These are phyloP conservation scores for Coemansia sp. DNA, from an alignment of 192 early-diverging fungal genomes.

Conservation along the genomic window DNA sequence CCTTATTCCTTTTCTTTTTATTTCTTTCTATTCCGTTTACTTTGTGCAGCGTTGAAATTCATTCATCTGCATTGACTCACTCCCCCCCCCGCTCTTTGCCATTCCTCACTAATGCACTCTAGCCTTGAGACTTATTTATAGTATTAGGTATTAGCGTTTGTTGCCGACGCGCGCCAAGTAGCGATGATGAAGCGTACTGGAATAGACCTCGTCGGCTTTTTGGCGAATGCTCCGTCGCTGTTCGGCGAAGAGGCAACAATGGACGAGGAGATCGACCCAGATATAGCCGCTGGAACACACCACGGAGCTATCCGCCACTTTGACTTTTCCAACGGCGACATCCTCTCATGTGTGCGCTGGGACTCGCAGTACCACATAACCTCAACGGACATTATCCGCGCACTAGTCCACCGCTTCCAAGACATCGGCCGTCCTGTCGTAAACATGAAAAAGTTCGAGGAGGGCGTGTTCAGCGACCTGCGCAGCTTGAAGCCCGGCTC, in stretches of 20 bases:
- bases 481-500: slow-evolving; percentile 91
- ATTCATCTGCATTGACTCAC: neutral
- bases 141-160: slow-evolving; percentile 20
- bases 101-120: too few relatives aligned
- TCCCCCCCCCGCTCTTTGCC: neutral
- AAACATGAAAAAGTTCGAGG: slow-evolving; percentile 96
- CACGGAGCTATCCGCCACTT: slow-evolving; percentile 45
- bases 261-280: slow-evolving; percentile 47
- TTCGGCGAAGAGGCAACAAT: slow-evolving; percentile 46
- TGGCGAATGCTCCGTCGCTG: slow-evolving; percentile 53
- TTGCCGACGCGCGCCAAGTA: slow-evolving; percentile 29
- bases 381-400: slow-evolving; percentile 93
- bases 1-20: neutral
- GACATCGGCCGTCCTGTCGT: slow-evolving; percentile 82
- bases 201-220: slow-evolving; percentile 44
- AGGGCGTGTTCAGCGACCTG: slow-evolving; percentile 95
- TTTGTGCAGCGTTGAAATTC: too few relatives aligned
- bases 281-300: slow-evolving; percentile 41
- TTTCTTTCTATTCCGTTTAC: too few relatives aligned
- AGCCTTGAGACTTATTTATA: neutral
- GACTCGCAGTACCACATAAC: slow-evolving; percentile 93
- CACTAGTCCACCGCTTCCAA: slow-evolving; percentile 87
- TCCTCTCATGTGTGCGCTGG: slow-evolving; percentile 90
- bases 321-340: slow-evolving; percentile 79
- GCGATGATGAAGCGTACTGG: slow-evolving; percentile 32